phyloP scores from a whole-genome alignment of 116 monocot genomes.

The Zostera marina region DNA sequence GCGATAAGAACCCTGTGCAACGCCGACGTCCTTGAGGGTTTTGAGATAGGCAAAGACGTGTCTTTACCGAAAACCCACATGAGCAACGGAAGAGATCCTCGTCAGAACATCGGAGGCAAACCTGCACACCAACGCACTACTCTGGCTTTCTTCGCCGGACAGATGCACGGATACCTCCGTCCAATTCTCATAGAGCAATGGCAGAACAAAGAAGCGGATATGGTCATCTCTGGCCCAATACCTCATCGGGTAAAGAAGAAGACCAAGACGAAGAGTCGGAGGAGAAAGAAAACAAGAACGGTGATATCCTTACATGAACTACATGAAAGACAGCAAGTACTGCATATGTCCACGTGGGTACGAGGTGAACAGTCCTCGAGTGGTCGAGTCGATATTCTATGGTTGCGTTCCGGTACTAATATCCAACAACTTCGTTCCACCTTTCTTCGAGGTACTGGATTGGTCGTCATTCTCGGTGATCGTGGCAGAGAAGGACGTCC shows the following conservation, averaged over 20 bases:
- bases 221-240: conserved; percentile 20
- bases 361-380: conserved; percentile 47
- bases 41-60: conserved; percentile 30
- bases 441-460: conserved; percentile 33
- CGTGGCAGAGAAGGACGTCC: conserved; percentile 32
- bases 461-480: conserved; percentile 36
- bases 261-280: background rate
- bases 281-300: background rate
- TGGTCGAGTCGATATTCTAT: conserved; percentile 35
- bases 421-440: conserved; percentile 37
- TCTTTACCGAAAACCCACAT: conserved; percentile 42
- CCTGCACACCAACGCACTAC: conserved; percentile 19
- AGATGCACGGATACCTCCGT: conserved; percentile 36
- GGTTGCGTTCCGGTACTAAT: conserved; percentile 47
- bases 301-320: conserved; percentile 14
- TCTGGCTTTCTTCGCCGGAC: conserved; percentile 47
- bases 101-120: conserved; percentile 21
- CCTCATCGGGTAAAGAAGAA: conserved; percentile 13
- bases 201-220: conserved; percentile 19
- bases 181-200: conserved; percentile 20
- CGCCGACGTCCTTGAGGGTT: conserved; percentile 33
- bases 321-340: conserved; percentile 39
- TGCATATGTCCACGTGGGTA: conserved; percentile 51
- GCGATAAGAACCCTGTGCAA: conserved; percentile 46
- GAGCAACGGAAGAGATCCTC: conserved; percentile 21